These are phyloP conservation scores for Gloeophyllum trabeum DNA, from an alignment of 768 basidiomycete species.

Conservation along the genomic window DNA sequence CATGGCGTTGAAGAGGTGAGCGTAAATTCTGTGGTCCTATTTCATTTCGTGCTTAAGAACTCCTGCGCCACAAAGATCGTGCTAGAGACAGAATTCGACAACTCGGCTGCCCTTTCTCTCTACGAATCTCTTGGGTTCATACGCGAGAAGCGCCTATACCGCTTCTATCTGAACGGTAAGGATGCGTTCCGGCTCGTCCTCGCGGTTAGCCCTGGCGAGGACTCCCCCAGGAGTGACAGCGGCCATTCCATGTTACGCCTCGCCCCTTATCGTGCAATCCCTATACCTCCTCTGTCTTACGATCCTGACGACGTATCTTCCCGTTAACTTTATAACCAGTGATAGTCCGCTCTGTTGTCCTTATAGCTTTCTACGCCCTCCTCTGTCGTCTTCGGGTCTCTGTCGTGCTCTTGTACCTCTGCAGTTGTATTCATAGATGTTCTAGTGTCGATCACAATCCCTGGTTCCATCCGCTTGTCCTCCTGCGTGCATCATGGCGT, in stretches of 20 bases:
- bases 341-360: too few species aligned
- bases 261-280: background rate
- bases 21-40: constrained; percentile 1
- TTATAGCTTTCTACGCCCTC: too few species aligned
- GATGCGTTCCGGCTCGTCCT: constrained; percentile 85
- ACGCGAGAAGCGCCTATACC: constrained; percentile 84
- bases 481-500: too few species aligned
- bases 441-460: too few species aligned
- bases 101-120: constrained; percentile 74
- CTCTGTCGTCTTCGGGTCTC: too few species aligned
- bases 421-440: too few species aligned
- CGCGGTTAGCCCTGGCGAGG: constrained; percentile 28
- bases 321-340: too few species aligned
- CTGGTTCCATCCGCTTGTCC: too few species aligned
- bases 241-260: constrained; percentile 1
- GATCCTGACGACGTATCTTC: constrained; percentile 3
- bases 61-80: constrained; percentile 50
- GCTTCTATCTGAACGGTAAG: constrained; percentile 97
- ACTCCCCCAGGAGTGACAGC: constrained; percentile 1
- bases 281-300: background rate
- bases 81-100: constrained; percentile 95
- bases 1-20: constrained; percentile 78
- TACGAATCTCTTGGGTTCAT: constrained; percentile 94
- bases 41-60: background rate
- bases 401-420: too few species aligned